A percentile compares a stretch with the other conserved stretches of the same genome.
phyloP scores from a whole-genome alignment of 1,284 basidiomycete genomes.

The Melampsora larici-populina region DNA sequence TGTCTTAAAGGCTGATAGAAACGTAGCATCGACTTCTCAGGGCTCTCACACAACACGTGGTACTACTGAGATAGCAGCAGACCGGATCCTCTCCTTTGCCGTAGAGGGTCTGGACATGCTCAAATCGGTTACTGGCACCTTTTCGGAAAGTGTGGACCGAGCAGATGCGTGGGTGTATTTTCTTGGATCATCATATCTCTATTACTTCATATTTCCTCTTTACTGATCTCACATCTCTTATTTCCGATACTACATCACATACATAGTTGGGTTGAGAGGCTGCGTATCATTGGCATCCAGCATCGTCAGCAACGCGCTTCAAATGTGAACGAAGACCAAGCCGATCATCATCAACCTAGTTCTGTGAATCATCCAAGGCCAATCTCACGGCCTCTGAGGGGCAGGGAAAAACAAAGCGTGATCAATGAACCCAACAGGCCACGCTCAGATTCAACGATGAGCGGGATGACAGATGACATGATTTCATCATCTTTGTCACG shows the following conservation, averaged over 20 bases:
- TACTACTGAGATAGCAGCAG: constrained; percentile 67
- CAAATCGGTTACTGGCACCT: constrained; percentile 75
- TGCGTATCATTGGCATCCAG: constrained; percentile 38
- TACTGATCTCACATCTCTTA: too few species aligned
- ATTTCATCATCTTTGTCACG: background rate
- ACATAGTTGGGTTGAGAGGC: constrained; percentile 30
- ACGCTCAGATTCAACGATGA: background rate
- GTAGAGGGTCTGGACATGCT: constrained; percentile 90
- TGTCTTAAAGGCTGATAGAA: constrained; percentile 26
- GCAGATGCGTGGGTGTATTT: constrained; percentile 71
- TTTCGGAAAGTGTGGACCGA: constrained; percentile 78
- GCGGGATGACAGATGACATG: background rate
- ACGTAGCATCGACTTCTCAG: constrained; percentile 36
- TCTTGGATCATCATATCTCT: background rate
- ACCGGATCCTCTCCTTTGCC: constrained; percentile 74
- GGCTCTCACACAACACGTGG: constrained; percentile 49
- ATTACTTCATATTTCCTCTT: background rate
- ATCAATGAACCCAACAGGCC: background rate
- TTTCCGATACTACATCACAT: background rate
- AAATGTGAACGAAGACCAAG: background rate
- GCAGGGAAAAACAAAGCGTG: background rate
- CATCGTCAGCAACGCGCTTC: constrained; percentile 19
- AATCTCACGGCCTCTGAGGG: background rate
- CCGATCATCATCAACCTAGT: background rate
- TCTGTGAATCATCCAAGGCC: background rate